Base-by-base conservation (phyloP, 2,329 filamentous ascomycete genomes). In the Botrytis aclada region DNA sequence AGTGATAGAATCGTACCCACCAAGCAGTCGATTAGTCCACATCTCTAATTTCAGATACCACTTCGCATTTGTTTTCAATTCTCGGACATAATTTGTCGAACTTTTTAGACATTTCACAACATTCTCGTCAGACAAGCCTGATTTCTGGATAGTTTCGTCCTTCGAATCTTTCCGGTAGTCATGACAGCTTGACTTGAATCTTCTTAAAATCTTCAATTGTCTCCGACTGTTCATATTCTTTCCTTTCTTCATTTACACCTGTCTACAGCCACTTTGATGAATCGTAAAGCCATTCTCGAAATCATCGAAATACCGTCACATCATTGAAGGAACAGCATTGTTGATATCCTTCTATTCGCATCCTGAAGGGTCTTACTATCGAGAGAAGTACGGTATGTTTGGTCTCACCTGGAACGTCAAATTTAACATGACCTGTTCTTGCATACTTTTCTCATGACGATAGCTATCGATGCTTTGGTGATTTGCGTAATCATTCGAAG, bases 231-330 rank as follows among this genome's bases (percentile, higher is more conserved):
- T 72, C 41, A 47, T 69, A 61, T 41, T 69, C 47, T 51, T 37
- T 39, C 10, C 34, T 60, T 72, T 58, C 18, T 8, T 41, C 54
- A 39, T 43, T 62, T 51, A 41, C 34, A 41, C 47, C 22, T 63
- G 56, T 70, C 71, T 41, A 51, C 41, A 37, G 32, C 47, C 65
- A 56, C 32, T 43, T 66, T 73, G 72, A 74, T 54, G 72, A 74
- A 73, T 71, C 64, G 63, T 76, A 74, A 73, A 73, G 41, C 37
- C 32, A 51, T 63, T 54, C 58, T 65, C 47, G 47, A 63, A 51
- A 63, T 37, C 64, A 70, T 70, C 43, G 56, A 69, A 67, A 18
- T 29, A 47, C 39, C 62, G 70, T 71, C 60, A 67, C 32, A 69
- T 60, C 29, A 72, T 69, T 72, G 70, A 61, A 72, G 63, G 61